Base-by-base conservation (phyloP, 1,284 basidiomycete genomes). In the Apiotrichum mycotoxinovorans region DNA sequence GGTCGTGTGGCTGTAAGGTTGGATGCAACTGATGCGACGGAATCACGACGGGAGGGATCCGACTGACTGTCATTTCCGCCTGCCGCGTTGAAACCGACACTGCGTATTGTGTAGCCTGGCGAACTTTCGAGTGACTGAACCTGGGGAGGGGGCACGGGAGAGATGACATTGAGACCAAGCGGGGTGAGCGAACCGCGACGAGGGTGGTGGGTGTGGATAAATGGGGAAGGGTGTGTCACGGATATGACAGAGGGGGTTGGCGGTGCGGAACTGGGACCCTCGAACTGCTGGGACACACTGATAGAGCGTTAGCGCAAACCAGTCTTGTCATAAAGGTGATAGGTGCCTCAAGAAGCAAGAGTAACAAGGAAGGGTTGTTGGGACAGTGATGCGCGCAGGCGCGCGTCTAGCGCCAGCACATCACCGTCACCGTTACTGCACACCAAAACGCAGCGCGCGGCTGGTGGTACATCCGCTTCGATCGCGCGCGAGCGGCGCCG, bases 151-250 rank as follows among this genome's bases (percentile, higher is more conserved):
- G 72, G 55, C 2, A 73, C 69, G 20, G 76, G 76, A 1, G 75
- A 74, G 48, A 78, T 76, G 56, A 76, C 66, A 51, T 78, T 70
- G 11, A 78, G 66, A 8, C 73, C 74, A 14, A 76, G 63, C 3
- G 76, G 76, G 4, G 72, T 76, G 56, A 74, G 66, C 11, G 74
- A 76, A 1, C 69, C 71, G 9, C 76, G 67, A 27, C 75, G 68
- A 4, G 76, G 76, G 51, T 76, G 75, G 55, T 78, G 75, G 18
- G 76, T 78, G 58, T 78, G 76, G 40, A 78, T 78, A 61, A 71
- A 78, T 48, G 65, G 63, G 2, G 76, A 68, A 11, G 76, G 76
- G 61, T 76, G 75, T 3, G 73, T 70, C 43, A 72, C 61, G 26
- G 72, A 62, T 12, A 68, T 65, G 43, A 71, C 72, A 9, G 70